Evolutionary conservation across 805 yeast species (phyloP).

Genomic region (Kluyveromyces lactis): DNA sequence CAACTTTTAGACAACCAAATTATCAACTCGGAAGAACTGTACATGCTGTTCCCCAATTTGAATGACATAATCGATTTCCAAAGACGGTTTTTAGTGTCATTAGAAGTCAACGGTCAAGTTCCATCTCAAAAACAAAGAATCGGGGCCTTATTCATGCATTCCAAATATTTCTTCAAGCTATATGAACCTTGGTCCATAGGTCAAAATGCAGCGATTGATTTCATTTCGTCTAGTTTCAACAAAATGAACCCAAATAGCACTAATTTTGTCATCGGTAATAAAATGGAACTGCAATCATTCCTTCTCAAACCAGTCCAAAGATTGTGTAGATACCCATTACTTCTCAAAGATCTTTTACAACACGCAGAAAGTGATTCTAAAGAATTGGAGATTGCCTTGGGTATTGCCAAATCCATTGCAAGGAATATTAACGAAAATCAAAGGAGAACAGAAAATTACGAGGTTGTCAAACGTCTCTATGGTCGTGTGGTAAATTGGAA

Average conservation of each 20-base stretch:
- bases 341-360: conserved; percentile 68
- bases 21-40: conserved; percentile 71
- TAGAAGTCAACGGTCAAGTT: conserved; percentile 78
- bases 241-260: conserved; percentile 40
- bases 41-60: conserved; percentile 77
- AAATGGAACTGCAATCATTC: conserved; percentile 82
- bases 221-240: conserved; percentile 41
- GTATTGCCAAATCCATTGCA: conserved; percentile 77
- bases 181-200: conserved; percentile 95
- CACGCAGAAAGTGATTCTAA: conserved; percentile 41
- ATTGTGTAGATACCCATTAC: conserved; percentile 86
- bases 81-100: conserved; percentile 76
- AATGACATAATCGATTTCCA: conserved; percentile 84
- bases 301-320: conserved; percentile 93
- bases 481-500: conserved; percentile 86
- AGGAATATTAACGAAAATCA: conserved; percentile 87
- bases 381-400: conserved; percentile 64
- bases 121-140: conserved; percentile 72
- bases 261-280: conserved; percentile 67
- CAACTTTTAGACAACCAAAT: conserved; percentile 60
- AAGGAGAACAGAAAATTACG: conserved; percentile 80
- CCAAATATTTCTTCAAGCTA: conserved; percentile 75
- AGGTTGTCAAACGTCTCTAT: conserved; percentile 55
- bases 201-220: conserved; percentile 78
- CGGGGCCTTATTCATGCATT: conserved; percentile 82